Evolutionary conservation across 2,329 filamentous ascomycete species (phyloP), one percentile per base, ranked within the genome.

Genomic region (Hymenoscyphus occultus): DNA sequence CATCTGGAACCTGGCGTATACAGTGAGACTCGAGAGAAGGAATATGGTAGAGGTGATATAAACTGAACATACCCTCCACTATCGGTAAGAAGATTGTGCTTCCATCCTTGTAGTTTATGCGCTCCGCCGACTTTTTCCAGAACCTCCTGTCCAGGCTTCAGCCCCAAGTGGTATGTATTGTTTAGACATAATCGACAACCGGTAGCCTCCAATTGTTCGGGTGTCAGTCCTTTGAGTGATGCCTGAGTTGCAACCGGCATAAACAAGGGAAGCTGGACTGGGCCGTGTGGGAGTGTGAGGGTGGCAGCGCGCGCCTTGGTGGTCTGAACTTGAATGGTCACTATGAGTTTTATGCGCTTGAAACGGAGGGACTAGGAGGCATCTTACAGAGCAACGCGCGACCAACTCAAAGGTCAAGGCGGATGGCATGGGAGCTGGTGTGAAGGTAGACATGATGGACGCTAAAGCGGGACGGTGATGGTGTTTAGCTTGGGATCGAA

Each of bases 221-320:
- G 93, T 0, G 95, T 98, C 64, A 99, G 80, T 56, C 95, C 95
- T 76, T 99, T 99, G 48, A 99, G 83, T 0, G 94, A 97, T 0
- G 92, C 95, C 78, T 99, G 95, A 0, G 95, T 99, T 39, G 95
- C 95, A 56, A 99, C 95, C 16, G 95, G 95, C 95, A 99, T 99
- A 78, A 99, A 99, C 65, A 98, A 88, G 7, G 96, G 95, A 39
- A 98, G 85, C 72, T 90, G 86, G 32, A 99, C 93, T 1, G 90
- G 84, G 65, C 95, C 95, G 86, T 99, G 96, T 60, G 95, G 94
- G 32, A 99, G 87, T 59, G 89, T 90, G 62, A 99, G 83, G 65
- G 87, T 88, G 62, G 95, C 95, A 60, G 95, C 95, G 71, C 95
- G 90, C 32, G 95, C 95, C 82, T 94, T 92, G 12, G 94, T 98